Conservation (phyloP, 371 early-diverging fungal species). For the Choanephora cucurbitarum region DNA sequence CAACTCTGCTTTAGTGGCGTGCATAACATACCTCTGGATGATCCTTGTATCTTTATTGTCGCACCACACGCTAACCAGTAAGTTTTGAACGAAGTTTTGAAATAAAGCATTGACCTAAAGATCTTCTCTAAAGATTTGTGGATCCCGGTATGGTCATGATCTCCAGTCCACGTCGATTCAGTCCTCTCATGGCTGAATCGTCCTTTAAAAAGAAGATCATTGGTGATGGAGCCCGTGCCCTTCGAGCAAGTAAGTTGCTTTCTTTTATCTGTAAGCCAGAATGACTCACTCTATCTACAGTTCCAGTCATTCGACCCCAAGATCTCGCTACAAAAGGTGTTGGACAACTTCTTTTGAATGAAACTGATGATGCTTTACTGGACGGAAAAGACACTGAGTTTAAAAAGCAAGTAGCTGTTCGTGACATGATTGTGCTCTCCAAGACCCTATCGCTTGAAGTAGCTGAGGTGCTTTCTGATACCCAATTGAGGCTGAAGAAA, state of each 20-base stretch:
- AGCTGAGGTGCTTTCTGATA: slow-evolving; percentile 67
- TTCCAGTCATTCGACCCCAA: slow-evolving; percentile 83
- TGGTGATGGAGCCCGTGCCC: slow-evolving; percentile 63
- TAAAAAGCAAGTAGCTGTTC: slow-evolving; percentile 48
- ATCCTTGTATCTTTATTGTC: slow-evolving; percentile 81
- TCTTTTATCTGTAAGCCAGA: background rate
- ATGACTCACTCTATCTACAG: too few species aligned
- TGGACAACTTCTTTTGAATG: slow-evolving; percentile 53
- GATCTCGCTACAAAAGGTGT: slow-evolving; percentile 66
- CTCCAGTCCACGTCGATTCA: slow-evolving; percentile 66
- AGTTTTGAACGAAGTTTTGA: too few species aligned
- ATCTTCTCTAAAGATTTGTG: slow-evolving; percentile 56
- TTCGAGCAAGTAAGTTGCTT: slow-evolving; percentile 54
- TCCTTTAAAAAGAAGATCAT: slow-evolving; percentile 74
- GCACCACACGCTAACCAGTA: slow-evolving; percentile 90
- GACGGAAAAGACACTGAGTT: slow-evolving; percentile 65
- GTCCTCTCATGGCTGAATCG: slow-evolving; percentile 73
- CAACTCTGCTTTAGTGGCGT: too few species aligned
- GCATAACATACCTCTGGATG: slow-evolving; percentile 71
- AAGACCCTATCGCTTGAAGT: slow-evolving; percentile 54
- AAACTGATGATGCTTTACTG: slow-evolving; percentile 34
- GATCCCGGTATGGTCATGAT: slow-evolving; percentile 80
- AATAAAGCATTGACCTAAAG: too few species aligned
- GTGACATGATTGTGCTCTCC: slow-evolving; percentile 53
- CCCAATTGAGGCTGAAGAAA: slow-evolving; percentile 50